Evolutionary conservation across 371 early-diverging fungal genomes (phyloP), one percentile per base, ranked within the genome.

Genomic region (Lichtheimia ramosa): DNA sequence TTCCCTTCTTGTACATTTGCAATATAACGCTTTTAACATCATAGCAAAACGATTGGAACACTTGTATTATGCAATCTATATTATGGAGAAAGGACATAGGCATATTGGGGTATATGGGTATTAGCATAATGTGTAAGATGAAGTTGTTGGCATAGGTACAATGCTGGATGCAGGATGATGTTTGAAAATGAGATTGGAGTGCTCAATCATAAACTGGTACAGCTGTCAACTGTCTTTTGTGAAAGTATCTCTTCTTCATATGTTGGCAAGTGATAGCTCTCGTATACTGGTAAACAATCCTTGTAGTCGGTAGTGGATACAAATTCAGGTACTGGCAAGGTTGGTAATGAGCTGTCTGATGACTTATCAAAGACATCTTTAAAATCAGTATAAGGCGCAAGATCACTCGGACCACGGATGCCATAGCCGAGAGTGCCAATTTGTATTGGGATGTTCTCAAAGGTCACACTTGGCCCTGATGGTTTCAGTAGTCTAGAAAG

Each of bases 191-290:
- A 20, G 25, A 25, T 25, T 25, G 25, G 25, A 25, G n/a, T n/a
- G 46, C 5, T 46, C 46, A 8, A 46, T 21, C 10, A 34, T 34
- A 34, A 34, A 10, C 34, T 34, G 34, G 34, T 34, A 2, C 34
- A 34, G 34, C 10, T 34, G 34, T 34, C 34, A 8, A 34, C 34
- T 34, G 34, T 34, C 10, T 34, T 34, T 34, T 34, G 34, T 34
- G 34, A 34, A 34, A 34, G 34, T 2, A 34, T 34, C 0, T 46
- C 46, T 55, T 55, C 58, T 85, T 63, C 91, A 89, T 75, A 92
- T 77, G 74, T 56, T 62, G 68, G 93, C 83, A 46, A 64, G 87
- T 71, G 81, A 21, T 58, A 57, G 7, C 64, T 14, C 39, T 57
- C 62, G 23, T 75, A 75, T 0, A 62, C n/a, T 8, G 75, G 75